These are phyloP conservation scores for Xylaria sp. DNA, from an alignment of 2,329 filamentous ascomycete genomes.

Conservation along the genomic window DNA sequence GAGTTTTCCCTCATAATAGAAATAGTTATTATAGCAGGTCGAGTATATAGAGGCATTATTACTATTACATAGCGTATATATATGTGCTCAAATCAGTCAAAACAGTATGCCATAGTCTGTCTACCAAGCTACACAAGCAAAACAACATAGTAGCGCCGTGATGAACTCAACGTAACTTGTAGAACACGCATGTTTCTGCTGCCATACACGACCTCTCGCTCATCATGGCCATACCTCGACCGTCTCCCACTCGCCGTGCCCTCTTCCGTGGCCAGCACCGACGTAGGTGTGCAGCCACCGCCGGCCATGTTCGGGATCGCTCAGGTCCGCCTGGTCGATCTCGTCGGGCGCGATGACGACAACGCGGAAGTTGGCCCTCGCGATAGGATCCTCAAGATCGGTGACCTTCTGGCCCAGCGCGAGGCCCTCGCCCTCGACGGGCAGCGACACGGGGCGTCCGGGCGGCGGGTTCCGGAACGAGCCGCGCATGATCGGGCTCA, in stretches of 20 bases:
- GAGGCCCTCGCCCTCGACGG: conserved; percentile 53
- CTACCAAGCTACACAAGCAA: too few relatives aligned
- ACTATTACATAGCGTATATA: not conserved
- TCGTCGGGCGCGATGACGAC: conserved; percentile 82
- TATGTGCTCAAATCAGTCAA: not conserved
- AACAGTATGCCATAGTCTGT: not conserved
- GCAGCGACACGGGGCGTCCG: conserved; percentile 66
- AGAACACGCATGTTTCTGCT: not conserved
- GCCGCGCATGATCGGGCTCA: conserved; percentile 82
- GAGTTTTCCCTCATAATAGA: not conserved
- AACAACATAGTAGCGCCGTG: too few relatives aligned
- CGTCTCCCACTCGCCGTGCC: conserved; percentile 67
- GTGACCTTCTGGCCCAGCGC: conserved; percentile 72
- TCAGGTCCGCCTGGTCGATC: conserved; percentile 79
- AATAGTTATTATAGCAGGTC: not conserved
- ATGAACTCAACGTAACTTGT: not conserved
- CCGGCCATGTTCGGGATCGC: conserved; percentile 68
- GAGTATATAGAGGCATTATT: not conserved
- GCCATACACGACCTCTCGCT: not conserved
- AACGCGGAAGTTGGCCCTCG: conserved; percentile 81
- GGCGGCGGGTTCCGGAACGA: conserved; percentile 78
- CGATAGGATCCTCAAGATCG: conserved; percentile 74
- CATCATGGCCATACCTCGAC: conserved; percentile 74
- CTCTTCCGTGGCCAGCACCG: conserved; percentile 46
- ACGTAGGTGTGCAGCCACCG: conserved; percentile 75